Evolutionary conservation across 306 rosid genomes (phyloP).

Genomic region (Crotalaria pallida): DNA sequence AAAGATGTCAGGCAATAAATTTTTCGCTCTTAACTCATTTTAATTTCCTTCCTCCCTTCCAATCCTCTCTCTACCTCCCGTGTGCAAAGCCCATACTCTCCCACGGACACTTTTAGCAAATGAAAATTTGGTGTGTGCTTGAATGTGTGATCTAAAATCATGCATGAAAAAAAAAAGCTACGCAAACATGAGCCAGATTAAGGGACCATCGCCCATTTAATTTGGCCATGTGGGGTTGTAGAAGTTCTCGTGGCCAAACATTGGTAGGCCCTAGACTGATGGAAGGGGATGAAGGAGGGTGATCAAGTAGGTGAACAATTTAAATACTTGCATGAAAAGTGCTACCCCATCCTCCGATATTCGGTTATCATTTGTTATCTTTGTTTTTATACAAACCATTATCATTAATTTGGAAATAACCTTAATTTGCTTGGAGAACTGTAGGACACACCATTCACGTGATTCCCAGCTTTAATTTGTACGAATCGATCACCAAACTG

Average conservation of each 20-base stretch:
- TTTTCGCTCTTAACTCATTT: no score
- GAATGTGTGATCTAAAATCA: neutral
- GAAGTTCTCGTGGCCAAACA: neutral
- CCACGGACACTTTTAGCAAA: no score
- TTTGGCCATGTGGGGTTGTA: neutral
- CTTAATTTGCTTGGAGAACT: neutral
- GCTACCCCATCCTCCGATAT: neutral
- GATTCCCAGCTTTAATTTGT: neutral
- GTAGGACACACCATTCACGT: slow-evolving; percentile 9
- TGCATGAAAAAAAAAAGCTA: neutral
- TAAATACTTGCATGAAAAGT: slow-evolving; percentile 15
- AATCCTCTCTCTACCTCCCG: no score
- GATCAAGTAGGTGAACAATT: slow-evolving; percentile 14
- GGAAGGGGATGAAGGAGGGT: neutral
- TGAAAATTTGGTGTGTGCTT: neutral
- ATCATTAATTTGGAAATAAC: neutral
- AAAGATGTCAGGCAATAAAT: no score
- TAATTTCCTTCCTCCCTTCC: no score
- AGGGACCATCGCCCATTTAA: neutral
- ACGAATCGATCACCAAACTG: neutral
- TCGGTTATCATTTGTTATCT: neutral
- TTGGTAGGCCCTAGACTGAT: neutral
- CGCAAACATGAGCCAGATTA: neutral
- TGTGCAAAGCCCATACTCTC: no score
- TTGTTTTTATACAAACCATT: neutral